Percentiles rank a stretch among this genome's conserved stretches.
phyloP scores from a whole-genome alignment of 2,329 filamentous ascomycete genomes.

The Triangularia verruculosa region DNA sequence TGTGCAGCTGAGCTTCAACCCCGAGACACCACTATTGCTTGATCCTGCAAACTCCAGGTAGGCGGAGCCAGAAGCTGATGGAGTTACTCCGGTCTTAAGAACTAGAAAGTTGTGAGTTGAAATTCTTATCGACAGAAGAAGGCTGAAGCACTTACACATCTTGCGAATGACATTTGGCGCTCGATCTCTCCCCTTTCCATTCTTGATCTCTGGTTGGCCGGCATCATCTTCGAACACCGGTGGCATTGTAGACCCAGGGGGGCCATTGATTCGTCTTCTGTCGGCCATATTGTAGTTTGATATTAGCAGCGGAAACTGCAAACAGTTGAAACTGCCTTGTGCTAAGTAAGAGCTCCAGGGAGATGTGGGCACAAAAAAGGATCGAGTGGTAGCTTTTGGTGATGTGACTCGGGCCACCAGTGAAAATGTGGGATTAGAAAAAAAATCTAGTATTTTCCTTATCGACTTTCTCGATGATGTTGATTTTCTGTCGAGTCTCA shows the following conservation, averaged over 20 bases:
- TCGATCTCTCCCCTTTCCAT: constrained; percentile 50
- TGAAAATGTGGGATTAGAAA: too few species aligned
- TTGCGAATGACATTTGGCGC: constrained; percentile 72
- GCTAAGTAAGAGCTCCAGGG: background rate
- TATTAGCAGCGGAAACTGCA: background rate
- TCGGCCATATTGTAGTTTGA: constrained; percentile 62
- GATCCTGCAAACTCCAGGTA: constrained; percentile 68
- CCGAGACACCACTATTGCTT: constrained; percentile 41
- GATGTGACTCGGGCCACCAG: too few species aligned
- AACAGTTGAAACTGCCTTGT: background rate
- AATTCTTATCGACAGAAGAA: constrained; percentile 8
- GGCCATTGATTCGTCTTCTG: constrained; percentile 86
- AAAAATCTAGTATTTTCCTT: background rate
- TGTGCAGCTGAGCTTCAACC: constrained; percentile 87
- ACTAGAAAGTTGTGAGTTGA: constrained; percentile 51
- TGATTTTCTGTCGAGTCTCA: background rate
- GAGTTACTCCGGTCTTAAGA: constrained; percentile 86
- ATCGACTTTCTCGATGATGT: background rate
- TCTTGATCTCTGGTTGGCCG: constrained; percentile 45
- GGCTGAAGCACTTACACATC: constrained; percentile 64
- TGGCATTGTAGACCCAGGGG: constrained; percentile 70
- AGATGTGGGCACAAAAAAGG: background rate
- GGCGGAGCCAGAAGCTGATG: constrained; percentile 89
- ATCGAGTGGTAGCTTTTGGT: too few species aligned
- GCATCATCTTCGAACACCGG: constrained; percentile 54